phyloP scores from a whole-genome alignment of 2,329 filamentous ascomycete species.

The Atkinsonella hypoxylon region DNA sequence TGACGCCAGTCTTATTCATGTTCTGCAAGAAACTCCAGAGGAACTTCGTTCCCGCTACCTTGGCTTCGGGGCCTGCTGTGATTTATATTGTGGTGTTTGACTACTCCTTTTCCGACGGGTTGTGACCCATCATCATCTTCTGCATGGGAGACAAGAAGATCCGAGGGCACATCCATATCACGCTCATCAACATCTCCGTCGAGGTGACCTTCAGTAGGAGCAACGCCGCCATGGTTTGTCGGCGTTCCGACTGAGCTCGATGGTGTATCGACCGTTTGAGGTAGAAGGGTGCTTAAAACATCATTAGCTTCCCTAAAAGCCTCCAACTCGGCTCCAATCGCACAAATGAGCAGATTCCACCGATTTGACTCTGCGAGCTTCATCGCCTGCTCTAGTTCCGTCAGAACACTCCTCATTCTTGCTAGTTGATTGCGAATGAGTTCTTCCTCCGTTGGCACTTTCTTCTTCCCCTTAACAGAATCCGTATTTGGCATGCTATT shows the following conservation, averaged over 20 bases:
- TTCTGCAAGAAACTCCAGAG: constrained; percentile 39
- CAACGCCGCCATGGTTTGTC: background rate
- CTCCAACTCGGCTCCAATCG: constrained; percentile 62
- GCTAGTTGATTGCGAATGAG: constrained; percentile 34
- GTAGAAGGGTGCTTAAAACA: constrained; percentile 29
- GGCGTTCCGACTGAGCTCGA: background rate
- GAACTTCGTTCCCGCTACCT: constrained; percentile 37
- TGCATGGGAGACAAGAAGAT: constrained; percentile 20
- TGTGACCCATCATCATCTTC: constrained; percentile 13
- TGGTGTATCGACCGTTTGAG: background rate
- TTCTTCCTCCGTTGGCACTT: constrained; percentile 21
- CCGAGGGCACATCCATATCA: constrained; percentile 12
- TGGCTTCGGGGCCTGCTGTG: constrained; percentile 13
- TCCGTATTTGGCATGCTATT: constrained; percentile 9
- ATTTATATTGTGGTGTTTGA: constrained; percentile 1
- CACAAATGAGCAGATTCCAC: constrained; percentile 67
- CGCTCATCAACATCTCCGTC: constrained; percentile 7
- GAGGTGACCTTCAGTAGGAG: background rate
- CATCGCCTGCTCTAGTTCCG: constrained; percentile 41
- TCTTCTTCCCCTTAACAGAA: constrained; percentile 19
- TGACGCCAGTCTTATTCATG: constrained; percentile 15
- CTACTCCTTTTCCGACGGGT: background rate
- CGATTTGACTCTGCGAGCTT: constrained; percentile 44
- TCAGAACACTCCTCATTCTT: constrained; percentile 45
- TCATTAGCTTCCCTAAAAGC: constrained; percentile 49